These are phyloP conservation scores for Trichoderma arundinaceum DNA, from an alignment of 2,329 filamentous ascomycete species.

Conservation along the genomic window DNA sequence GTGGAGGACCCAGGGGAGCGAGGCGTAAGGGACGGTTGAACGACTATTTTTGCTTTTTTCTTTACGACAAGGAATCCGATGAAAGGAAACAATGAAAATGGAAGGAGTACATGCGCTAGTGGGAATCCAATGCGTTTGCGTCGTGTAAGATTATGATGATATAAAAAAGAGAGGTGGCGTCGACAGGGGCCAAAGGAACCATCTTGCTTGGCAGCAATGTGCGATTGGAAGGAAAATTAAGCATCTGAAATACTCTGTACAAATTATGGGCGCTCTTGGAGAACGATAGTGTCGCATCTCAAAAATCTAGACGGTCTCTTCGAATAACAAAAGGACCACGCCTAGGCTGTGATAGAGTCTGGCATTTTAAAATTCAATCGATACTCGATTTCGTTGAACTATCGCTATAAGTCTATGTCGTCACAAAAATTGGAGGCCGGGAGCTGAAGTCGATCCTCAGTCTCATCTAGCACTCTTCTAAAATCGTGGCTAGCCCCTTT, in stretches of 20 bases:
- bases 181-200: background rate
- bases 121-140: background rate
- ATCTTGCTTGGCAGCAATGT: conserved; percentile 1
- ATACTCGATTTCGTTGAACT: background rate
- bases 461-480: conserved; percentile 8
- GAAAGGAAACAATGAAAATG: background rate
- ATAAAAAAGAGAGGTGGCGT: conserved; percentile 1
- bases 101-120: conserved; percentile 12
- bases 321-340: background rate
- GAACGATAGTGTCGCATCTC: background rate
- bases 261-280: background rate
- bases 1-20: conserved; percentile 52
- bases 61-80: background rate
- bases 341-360: background rate
- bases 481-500: conserved; percentile 4
- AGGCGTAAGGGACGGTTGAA: conserved; percentile 38
- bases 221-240: background rate
- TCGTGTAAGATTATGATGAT: conserved; percentile 28
- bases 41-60: background rate
- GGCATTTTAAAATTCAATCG: background rate
- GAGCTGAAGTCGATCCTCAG: conserved; percentile 2
- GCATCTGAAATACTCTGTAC: conserved; percentile 10
- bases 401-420: conserved; percentile 25
- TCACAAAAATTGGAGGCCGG: conserved; percentile 2
- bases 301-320: background rate